Evolutionary conservation across 768 basidiomycete species (phyloP).

Genomic region (Leucocoprinus birnbaumii): DNA sequence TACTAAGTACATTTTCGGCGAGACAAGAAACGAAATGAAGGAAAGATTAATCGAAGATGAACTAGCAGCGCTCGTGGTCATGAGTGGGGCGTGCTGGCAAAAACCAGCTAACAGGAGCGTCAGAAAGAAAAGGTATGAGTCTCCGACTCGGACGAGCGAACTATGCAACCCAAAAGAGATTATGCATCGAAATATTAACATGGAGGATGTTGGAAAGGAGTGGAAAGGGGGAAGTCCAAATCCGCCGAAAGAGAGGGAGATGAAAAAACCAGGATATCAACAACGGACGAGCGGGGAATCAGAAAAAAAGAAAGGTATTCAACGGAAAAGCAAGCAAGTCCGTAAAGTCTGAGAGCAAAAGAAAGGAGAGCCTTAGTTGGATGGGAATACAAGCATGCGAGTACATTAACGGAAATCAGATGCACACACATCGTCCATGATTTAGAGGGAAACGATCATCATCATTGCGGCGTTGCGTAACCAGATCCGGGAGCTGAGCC

Average conservation of each 20-base stretch:
- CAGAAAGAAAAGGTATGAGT: background rate
- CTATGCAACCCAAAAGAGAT: constrained; percentile 4
- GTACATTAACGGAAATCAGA: constrained; percentile 11
- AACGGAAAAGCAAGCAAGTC: background rate
- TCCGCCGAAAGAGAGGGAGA: constrained; percentile 11
- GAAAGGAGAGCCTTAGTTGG: constrained; percentile 7
- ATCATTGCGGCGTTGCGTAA: constrained; percentile 43
- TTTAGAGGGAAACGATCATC: constrained; percentile 11
- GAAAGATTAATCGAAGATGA: constrained; percentile 4
- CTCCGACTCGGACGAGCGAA: constrained; percentile 9
- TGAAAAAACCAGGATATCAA: constrained; percentile 2
- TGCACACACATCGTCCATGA: constrained; percentile 10
- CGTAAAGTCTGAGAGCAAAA: constrained; percentile 4
- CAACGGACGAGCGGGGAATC: constrained; percentile 1
- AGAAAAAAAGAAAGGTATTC: background rate
- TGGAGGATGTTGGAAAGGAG: constrained; percentile 9
- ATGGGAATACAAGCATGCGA: constrained; percentile 13
- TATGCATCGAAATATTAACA: constrained; percentile 10
- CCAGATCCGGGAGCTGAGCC: constrained; percentile 42
- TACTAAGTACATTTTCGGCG: constrained; percentile 9
- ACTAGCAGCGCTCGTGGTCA: background rate
- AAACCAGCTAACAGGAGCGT: constrained; percentile 1
- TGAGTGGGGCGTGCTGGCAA: background rate
- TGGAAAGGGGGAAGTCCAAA: constrained; percentile 9
- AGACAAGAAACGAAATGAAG: constrained; percentile 6